Conservation (phyloP, 2,329 filamentous ascomycete species). For the Trichoderma hamatum region DNA sequence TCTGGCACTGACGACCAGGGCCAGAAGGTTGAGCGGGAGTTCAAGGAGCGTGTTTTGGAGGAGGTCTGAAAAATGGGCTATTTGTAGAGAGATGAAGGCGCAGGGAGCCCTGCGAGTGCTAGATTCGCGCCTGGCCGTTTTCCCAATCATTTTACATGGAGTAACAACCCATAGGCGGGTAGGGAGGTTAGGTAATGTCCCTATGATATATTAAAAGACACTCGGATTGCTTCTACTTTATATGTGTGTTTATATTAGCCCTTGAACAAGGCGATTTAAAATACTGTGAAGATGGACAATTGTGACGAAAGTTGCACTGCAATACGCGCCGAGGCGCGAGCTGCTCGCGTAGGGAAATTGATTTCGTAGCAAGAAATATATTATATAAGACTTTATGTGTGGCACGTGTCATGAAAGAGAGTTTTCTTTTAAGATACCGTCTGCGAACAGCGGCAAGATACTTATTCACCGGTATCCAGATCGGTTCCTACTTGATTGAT, state of each 20-base stretch:
- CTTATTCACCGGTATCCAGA: not conserved
- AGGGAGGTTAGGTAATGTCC: slow-evolving; percentile 44
- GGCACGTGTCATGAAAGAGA: not conserved
- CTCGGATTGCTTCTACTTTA: slow-evolving; percentile 34
- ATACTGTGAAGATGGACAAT: not conserved
- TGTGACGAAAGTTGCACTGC: not conserved
- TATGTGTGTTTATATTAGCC: not conserved
- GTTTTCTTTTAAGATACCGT: not conserved
- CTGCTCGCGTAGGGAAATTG: not conserved
- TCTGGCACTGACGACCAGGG: slow-evolving; percentile 93
- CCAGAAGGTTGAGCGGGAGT: slow-evolving; percentile 98
- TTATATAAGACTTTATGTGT: not conserved
- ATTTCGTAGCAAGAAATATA: not conserved
- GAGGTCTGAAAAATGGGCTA: slow-evolving; percentile 71
- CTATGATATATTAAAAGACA: slow-evolving; percentile 42
- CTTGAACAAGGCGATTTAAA: not conserved
- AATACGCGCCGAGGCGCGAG: not conserved
- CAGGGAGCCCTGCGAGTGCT: slow-evolving; percentile 40
- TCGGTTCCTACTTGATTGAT: not conserved
- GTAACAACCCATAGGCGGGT: slow-evolving; percentile 48
- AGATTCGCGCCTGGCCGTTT: slow-evolving; percentile 44
- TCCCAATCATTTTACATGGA: slow-evolving; percentile 50
- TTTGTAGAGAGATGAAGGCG: slow-evolving; percentile 38
- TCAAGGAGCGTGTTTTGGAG: slow-evolving; percentile 97
- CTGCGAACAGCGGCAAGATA: not conserved